Base-by-base conservation (phyloP, 2,329 filamentous ascomycete genomes). In the Cadophora malorum region DNA sequence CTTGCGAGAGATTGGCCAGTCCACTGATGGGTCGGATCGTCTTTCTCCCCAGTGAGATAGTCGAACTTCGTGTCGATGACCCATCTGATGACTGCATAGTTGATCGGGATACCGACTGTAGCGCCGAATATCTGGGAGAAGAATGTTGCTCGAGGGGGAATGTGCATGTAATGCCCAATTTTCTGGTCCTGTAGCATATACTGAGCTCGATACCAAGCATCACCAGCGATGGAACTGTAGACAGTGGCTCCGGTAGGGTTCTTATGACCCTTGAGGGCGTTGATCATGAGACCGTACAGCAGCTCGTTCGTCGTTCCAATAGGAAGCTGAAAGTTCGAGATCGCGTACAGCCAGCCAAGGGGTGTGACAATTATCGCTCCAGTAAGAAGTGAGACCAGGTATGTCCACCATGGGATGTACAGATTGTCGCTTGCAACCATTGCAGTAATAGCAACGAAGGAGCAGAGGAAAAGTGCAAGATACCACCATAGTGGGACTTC, bases 401-500 rank as follows among this genome's bases (percentile, higher is more conserved):
- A 85, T 0, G 87, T 88, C 84, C 84, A 89, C 49, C 85, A 80
- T 0, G 86, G 86, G 56, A 89, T 86, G 72, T 84, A 89, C 12
- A 89, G 79, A 14, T 84, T 78, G 1, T 83, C 83, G 4, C 80
- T 81, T 0, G 81, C 83, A 0, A 87, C 78, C 53, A 86, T 84
- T 0, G 81, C 81, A 63, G 88, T 78, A n/a, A 88, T 79, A 12
- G 82, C 78, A 6, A 83, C 71, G 66, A 86, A 84, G 0, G 84
- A 84, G 1, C 75, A 78, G 1, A 79, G 58, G 70, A 89, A 89
- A 4, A 89, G 78, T 0, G 74, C 74, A 0, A 80, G 63, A 67
- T 86, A 89, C 87, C 87, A 89, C 84, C 83, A 88, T 10, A 84
- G 72, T 0, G 86, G 87, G 0, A 88, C 84, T 67, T 89, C 86